A percentile compares a stretch with the other conserved stretches of the same genome.
Conservation (phyloP, 2,329 filamentous ascomycete species). For the Exophiala lecanii-corni region DNA sequence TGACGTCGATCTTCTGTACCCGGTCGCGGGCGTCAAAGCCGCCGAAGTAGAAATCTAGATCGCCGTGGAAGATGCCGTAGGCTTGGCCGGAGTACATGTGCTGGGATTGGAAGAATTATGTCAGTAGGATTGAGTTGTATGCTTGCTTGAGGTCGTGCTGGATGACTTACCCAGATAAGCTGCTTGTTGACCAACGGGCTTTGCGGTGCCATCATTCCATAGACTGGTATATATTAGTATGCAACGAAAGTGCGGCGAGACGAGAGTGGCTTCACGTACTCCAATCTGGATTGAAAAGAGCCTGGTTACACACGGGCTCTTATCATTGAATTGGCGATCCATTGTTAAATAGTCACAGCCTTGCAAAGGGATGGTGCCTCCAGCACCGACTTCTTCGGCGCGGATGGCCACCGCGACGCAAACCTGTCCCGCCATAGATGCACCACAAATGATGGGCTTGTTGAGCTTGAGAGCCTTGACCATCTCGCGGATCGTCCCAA, state of each 20-base stretch:
- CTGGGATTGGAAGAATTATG: conserved; percentile 18
- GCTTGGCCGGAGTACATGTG: conserved; percentile 47
- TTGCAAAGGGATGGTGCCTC: conserved; percentile 45
- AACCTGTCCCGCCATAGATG: conserved; percentile 49
- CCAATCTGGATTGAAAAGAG: conserved; percentile 47
- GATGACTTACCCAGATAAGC: conserved; percentile 37
- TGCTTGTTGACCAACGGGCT: conserved; percentile 43
- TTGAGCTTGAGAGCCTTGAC: conserved; percentile 42
- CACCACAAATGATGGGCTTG: conserved; percentile 47
- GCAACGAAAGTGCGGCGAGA: too few species aligned
- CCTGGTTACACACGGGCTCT: conserved; percentile 46
- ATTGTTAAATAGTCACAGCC: conserved; percentile 30
- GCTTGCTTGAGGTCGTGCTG: too few species aligned
- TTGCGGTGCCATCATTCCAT: conserved; percentile 47
- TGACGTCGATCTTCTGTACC: conserved; percentile 43
- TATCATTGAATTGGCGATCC: conserved; percentile 42
- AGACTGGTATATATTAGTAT: conserved; percentile 28
- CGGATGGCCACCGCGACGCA: conserved; percentile 46
- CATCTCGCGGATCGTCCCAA: conserved; percentile 43
- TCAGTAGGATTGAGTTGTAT: too few species aligned
- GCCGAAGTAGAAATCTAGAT: conserved; percentile 49
- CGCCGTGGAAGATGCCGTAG: conserved; percentile 50
- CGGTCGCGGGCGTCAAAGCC: conserved; percentile 47
- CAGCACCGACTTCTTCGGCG: conserved; percentile 44
- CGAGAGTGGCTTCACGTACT: too few species aligned